phyloP scores from a whole-genome alignment of 148 eudicot genomes.

The Salicornia ramosissima region DNA sequence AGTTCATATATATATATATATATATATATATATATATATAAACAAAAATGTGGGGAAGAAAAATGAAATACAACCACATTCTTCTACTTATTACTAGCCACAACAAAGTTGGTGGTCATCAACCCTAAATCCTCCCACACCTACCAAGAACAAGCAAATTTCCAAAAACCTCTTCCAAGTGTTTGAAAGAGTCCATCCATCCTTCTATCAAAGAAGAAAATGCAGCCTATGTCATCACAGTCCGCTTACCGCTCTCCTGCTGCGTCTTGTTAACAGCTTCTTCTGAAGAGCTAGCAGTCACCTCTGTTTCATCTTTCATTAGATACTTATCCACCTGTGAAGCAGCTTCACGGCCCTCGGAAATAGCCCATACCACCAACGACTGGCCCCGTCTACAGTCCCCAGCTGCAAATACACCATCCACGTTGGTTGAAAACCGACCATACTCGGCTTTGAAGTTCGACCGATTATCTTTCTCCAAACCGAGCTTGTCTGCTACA shows the following conservation, averaged over 20 bases:
- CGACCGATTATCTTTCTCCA: conserved; percentile 81
- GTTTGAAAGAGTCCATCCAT: not conserved
- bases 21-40: too few relatives aligned
- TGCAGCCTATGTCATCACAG: conserved; percentile 26
- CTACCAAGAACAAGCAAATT: not conserved
- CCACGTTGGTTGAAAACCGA: conserved; percentile 65
- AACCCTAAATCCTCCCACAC: conserved; percentile 1
- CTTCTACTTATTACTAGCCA: conserved; percentile 16
- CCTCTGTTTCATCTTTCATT: conserved; percentile 41
- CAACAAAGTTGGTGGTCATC: conserved; percentile 24
- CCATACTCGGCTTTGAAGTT: conserved; percentile 86
- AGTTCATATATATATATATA: conserved; percentile 28
- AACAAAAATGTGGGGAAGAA: conserved; percentile 22
- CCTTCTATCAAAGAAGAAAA: not conserved
- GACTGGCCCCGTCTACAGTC: conserved; percentile 98
- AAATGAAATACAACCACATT: conserved; percentile 27
- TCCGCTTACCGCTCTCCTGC: conserved; percentile 30
- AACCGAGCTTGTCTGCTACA: conserved; percentile 67
- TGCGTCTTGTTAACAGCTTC: conserved; percentile 29
- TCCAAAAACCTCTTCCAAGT: not conserved
- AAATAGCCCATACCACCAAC: conserved; percentile 93
- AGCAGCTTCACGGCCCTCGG: conserved; percentile 96
- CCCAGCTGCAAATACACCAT: conserved; percentile 94
- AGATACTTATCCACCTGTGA: conserved; percentile 78
- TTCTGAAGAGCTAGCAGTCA: conserved; percentile 17